These are phyloP conservation scores for Colletotrichum tabaci DNA, from an alignment of 2,329 filamentous ascomycete genomes.

Conservation along the genomic window DNA sequence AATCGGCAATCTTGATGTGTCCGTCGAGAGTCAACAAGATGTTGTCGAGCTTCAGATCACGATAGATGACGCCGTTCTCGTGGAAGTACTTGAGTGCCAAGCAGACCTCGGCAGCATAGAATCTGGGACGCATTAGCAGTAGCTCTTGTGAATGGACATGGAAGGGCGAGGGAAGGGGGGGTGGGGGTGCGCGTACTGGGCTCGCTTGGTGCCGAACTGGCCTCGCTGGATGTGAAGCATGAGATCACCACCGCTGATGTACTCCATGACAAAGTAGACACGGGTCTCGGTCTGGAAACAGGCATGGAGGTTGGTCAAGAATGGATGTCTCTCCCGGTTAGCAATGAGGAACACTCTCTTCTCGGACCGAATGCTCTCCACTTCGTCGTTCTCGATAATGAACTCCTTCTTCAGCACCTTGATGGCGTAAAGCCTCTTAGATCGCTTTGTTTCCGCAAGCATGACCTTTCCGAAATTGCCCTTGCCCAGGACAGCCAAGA, in stretches of 20 bases:
- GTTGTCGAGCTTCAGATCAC: slow-evolving; percentile 93
- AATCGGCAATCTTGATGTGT: slow-evolving; percentile 99
- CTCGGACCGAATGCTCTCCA: slow-evolving; percentile 97
- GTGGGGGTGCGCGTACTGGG: slow-evolving; percentile 76
- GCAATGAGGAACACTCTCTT: slow-evolving; percentile 98
- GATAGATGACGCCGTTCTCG: slow-evolving; percentile 98
- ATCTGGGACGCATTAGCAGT: slow-evolving; percentile 65
- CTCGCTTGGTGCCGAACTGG: slow-evolving; percentile 94
- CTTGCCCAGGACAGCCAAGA: slow-evolving; percentile 96
- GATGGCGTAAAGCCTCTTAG: slow-evolving; percentile 94
- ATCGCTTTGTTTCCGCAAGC: slow-evolving; percentile 96
- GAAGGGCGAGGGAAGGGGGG: slow-evolving; percentile 44
- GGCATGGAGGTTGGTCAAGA: slow-evolving; percentile 93
- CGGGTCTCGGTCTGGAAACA: slow-evolving; percentile 99
- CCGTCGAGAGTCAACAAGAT: slow-evolving; percentile 95
- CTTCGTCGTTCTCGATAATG: slow-evolving; percentile 99
- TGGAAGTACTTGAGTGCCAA: slow-evolving; percentile 99
- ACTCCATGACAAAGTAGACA: slow-evolving; percentile 99
- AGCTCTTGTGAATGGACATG: slow-evolving; percentile 2
- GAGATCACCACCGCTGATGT: slow-evolving; percentile 96
- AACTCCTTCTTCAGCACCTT: slow-evolving; percentile 99
- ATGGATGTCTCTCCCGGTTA: slow-evolving; percentile 96
- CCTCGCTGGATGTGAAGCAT: slow-evolving; percentile 99
- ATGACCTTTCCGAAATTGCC: slow-evolving; percentile 99
- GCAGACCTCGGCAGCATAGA: slow-evolving; percentile 98